These are phyloP conservation scores for Coriaria nepalensis DNA, from an alignment of 306 rosid genomes.

Conservation along the genomic window DNA sequence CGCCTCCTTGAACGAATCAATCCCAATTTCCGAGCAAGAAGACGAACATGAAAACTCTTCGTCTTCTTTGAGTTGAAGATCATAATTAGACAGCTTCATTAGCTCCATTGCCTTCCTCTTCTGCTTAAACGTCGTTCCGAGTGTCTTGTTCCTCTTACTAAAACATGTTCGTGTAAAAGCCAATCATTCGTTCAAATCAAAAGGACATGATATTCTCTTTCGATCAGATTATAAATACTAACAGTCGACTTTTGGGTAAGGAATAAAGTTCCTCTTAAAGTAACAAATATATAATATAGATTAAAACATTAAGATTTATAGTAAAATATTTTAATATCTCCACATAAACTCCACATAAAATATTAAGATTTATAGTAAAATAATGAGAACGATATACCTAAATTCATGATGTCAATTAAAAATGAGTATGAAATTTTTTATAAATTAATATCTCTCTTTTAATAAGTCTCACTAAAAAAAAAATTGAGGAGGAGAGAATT, in stretches of 20 bases:
- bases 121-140: slow-evolving; percentile 64
- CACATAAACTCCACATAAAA: too few relatives aligned
- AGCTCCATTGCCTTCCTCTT: slow-evolving; percentile 48
- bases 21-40: slow-evolving; percentile 17
- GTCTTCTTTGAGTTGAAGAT: slow-evolving; percentile 4
- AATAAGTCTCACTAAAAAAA: too few relatives aligned
- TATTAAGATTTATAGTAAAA: too few relatives aligned
- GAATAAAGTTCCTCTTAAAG: slow-evolving; percentile 82
- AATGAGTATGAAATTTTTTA: too few relatives aligned
- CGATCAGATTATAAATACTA: slow-evolving; percentile 65
- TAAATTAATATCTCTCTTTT: too few relatives aligned
- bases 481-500: too few relatives aligned
- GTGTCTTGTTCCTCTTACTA: slow-evolving; percentile 55
- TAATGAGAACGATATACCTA: too few relatives aligned
- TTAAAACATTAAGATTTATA: too few relatives aligned
- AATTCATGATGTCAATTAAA: too few relatives aligned
- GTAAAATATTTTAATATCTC: too few relatives aligned
- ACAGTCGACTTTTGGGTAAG: slow-evolving; percentile 73
- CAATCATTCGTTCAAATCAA: slow-evolving; percentile 57
- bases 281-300: too few relatives aligned
- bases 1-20: slow-evolving; percentile 25
- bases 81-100: slow-evolving; percentile 15
- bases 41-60: slow-evolving; percentile 10
- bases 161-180: slow-evolving; percentile 63
- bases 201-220: slow-evolving; percentile 35